A percentile compares a stretch with the other conserved stretches of the same genome.
These are phyloP conservation scores for Colletotrichum sp. DNA, from an alignment of 2,329 filamentous ascomycete species.

Conservation along the genomic window DNA sequence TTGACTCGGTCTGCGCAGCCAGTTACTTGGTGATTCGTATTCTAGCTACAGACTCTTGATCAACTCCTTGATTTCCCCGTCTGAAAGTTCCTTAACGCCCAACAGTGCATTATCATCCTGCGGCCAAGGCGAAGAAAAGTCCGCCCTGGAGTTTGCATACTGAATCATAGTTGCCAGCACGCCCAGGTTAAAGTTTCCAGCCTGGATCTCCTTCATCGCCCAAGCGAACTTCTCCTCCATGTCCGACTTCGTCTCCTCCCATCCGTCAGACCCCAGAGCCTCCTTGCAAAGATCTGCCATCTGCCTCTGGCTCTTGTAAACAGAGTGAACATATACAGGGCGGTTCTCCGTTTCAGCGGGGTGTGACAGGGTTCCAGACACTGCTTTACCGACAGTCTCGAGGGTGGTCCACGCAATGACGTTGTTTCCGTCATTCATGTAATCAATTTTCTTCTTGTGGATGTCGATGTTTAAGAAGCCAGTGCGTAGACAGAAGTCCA, in stretches of 20 bases:
- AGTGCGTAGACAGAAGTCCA: conserved; percentile 28
- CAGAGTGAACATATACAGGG: conserved; percentile 24
- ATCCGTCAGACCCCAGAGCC: conserved; percentile 18
- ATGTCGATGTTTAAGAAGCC: conserved; percentile 28
- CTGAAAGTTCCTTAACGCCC: conserved; percentile 18
- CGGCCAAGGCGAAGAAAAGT: conserved; percentile 3
- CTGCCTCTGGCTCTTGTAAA: conserved; percentile 25
- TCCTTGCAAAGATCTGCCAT: conserved; percentile 23
- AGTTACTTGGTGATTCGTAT: neutral
- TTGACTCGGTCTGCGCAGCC: neutral
- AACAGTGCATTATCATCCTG: conserved; percentile 24
- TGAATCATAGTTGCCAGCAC: conserved; percentile 22
- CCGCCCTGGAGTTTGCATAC: conserved; percentile 20
- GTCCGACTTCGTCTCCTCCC: conserved; percentile 19
- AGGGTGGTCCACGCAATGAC: conserved; percentile 27
- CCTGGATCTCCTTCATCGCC: conserved; percentile 18
- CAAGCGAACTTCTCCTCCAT: conserved; percentile 16
- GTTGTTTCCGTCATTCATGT: conserved; percentile 28
- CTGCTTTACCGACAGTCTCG: conserved; percentile 26
- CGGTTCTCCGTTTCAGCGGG: conserved; percentile 31
- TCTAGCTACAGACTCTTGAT: neutral
- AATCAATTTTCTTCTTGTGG: conserved; percentile 20
- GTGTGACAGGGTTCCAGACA: conserved; percentile 27
- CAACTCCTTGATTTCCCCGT: conserved; percentile 21
- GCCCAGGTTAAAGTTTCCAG: conserved; percentile 17